phyloP scores from a whole-genome alignment of 1,284 basidiomycete species.

The Filobasidium uniguttulatum region DNA sequence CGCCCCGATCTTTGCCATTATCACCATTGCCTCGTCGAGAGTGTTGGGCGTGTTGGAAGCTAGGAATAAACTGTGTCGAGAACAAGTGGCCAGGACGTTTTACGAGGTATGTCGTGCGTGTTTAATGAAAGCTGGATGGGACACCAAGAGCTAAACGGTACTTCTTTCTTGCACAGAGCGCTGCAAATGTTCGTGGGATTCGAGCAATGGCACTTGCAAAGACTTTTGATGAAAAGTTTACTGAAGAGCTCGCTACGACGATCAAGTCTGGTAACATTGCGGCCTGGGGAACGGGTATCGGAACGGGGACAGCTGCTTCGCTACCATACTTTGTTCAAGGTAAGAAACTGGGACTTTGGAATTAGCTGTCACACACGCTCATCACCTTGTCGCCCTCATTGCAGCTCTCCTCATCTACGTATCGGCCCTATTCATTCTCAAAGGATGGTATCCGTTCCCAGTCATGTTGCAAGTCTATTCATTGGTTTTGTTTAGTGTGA shows the following conservation, averaged over 20 bases:
- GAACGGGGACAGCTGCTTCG: slow-evolving; percentile 62
- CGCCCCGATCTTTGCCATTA: slow-evolving; percentile 64
- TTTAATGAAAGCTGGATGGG: background rate
- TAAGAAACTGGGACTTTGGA: slow-evolving; percentile 18
- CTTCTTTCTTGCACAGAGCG: slow-evolving; percentile 42
- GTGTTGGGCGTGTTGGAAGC: slow-evolving; percentile 59
- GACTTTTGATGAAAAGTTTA: slow-evolving; percentile 58
- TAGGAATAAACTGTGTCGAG: slow-evolving; percentile 66
- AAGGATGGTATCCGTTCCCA: slow-evolving; percentile 69
- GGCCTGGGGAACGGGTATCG: slow-evolving; percentile 70
- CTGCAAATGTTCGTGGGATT: slow-evolving; percentile 73
- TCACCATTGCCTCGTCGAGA: slow-evolving; percentile 58
- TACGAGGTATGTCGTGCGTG: slow-evolving; percentile 51
- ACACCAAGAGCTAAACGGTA: background rate
- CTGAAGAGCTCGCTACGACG: slow-evolving; percentile 48
- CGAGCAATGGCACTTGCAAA: slow-evolving; percentile 76
- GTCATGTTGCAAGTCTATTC: slow-evolving; percentile 82
- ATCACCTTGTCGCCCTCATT: background rate
- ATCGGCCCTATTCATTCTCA: slow-evolving; percentile 65
- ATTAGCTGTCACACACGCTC: background rate
- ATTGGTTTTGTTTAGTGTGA: slow-evolving; percentile 82
- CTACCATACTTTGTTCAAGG: slow-evolving; percentile 73
- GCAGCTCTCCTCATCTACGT: slow-evolving; percentile 76
- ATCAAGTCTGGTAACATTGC: slow-evolving; percentile 56
- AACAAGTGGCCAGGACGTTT: slow-evolving; percentile 71